Conservation (phyloP, 495 filamentous ascomycete species). For the Penicillium canariense region DNA sequence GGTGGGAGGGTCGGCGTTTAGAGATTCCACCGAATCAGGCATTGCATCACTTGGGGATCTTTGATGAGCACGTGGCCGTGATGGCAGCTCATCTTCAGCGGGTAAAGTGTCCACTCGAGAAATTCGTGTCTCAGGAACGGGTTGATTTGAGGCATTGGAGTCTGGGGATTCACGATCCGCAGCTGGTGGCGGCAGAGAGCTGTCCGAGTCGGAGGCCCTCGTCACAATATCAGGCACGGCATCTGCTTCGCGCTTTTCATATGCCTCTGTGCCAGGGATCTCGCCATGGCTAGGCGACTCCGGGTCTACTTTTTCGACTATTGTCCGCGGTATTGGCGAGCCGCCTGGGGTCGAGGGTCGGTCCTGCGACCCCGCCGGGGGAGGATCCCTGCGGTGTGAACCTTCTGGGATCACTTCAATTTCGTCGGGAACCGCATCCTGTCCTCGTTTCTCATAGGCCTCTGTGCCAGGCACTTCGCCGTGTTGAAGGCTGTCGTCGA, state of each 20-base stretch:
- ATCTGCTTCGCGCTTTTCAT: conserved; percentile 72
- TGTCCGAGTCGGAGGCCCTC: conserved; percentile 32
- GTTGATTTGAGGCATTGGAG: conserved; percentile 14
- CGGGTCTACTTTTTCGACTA: conserved; percentile 77
- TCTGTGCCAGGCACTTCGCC: conserved; percentile 62
- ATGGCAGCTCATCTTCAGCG: conserved; percentile 32
- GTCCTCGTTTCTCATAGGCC: conserved; percentile 54
- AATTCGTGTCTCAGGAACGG: conserved; percentile 47
- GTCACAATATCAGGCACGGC: conserved; percentile 74
- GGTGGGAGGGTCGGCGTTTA: conserved; percentile 34
- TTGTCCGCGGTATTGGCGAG: conserved; percentile 70
- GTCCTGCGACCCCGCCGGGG: conserved; percentile 36
- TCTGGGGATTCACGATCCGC: conserved; percentile 18
- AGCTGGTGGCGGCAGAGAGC: conserved; percentile 18
- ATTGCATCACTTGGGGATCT: conserved; percentile 45
- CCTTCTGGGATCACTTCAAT: conserved; percentile 61
- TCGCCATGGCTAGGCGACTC: conserved; percentile 73
- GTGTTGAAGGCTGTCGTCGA: conserved; percentile 55
- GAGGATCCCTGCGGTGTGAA: conserved; percentile 44
- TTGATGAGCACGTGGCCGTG: conserved; percentile 41
- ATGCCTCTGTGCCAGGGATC: conserved; percentile 78
- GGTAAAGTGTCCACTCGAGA: conserved; percentile 40
- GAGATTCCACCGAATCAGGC: conserved; percentile 49
- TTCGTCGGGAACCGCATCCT: conserved; percentile 66
- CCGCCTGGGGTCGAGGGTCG: conserved; percentile 49